These are phyloP conservation scores for Claviceps sp. DNA, from an alignment of 2,329 filamentous ascomycete species.

Conservation along the genomic window DNA sequence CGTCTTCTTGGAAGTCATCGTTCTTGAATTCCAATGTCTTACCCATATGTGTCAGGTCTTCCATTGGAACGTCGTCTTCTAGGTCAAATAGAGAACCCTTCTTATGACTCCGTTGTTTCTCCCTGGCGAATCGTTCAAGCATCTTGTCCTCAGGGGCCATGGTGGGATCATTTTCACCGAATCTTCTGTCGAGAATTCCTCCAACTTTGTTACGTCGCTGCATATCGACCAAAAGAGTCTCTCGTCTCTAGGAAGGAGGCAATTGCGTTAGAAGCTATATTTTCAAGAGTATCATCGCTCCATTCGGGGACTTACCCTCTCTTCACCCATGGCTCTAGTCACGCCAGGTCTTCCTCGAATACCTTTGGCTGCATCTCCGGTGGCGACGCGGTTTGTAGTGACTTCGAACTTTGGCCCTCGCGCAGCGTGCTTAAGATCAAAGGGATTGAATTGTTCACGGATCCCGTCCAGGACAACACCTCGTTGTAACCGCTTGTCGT, in stretches of 20 bases:
- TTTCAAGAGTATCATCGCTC: not conserved
- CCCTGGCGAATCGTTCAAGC: slow-evolving; percentile 76
- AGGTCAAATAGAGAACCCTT: slow-evolving; percentile 78
- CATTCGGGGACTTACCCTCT: slow-evolving; percentile 45
- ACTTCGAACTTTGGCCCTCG: slow-evolving; percentile 76
- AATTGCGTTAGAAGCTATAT: slow-evolving; percentile 7
- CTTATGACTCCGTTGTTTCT: slow-evolving; percentile 69
- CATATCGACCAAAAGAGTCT: slow-evolving; percentile 81
- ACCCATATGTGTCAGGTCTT: slow-evolving; percentile 70
- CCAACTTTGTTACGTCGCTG: slow-evolving; percentile 81
- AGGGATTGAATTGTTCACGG: slow-evolving; percentile 94
- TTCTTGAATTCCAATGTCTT: slow-evolving; percentile 54
- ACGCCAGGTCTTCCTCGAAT: slow-evolving; percentile 67
- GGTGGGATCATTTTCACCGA: slow-evolving; percentile 87
- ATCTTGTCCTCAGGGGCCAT: slow-evolving; percentile 92
- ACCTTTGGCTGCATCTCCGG: slow-evolving; percentile 38
- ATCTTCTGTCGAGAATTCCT: slow-evolving; percentile 81
- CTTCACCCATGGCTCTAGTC: slow-evolving; percentile 75
- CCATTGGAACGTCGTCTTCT: slow-evolving; percentile 53
- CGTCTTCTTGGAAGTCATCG: slow-evolving; percentile 69
- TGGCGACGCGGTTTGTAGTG: slow-evolving; percentile 49
- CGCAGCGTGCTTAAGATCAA: slow-evolving; percentile 75
- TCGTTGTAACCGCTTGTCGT: slow-evolving; percentile 63
- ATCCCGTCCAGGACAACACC: slow-evolving; percentile 71
- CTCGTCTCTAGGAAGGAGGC: slow-evolving; percentile 42